Evolutionary conservation across 768 basidiomycete genomes (phyloP).

Genomic region (Russula vinacea): DNA sequence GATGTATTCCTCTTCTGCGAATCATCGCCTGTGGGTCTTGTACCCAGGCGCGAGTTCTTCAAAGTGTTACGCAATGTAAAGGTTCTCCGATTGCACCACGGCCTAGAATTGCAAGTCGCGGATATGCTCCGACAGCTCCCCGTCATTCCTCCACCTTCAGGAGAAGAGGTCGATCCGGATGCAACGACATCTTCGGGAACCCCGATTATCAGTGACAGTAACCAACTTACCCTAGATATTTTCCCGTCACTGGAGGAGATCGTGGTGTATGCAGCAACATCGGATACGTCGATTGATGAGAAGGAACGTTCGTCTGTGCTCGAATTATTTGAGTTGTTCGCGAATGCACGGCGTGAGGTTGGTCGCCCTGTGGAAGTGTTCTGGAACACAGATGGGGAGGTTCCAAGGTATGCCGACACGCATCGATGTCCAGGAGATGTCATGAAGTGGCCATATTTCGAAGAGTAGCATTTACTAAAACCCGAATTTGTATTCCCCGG

Average conservation of each 20-base stretch:
- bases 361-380: neutral
- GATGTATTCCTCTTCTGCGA: too few relatives aligned
- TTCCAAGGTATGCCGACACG: neutral
- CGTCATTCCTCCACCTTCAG: too few relatives aligned
- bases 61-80: neutral
- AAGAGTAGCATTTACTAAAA: too few relatives aligned
- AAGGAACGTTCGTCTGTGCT: neutral
- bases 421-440: too few relatives aligned
- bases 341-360: neutral
- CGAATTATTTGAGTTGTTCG: neutral
- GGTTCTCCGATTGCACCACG: neutral
- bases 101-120: neutral
- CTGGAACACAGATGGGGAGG: neutral
- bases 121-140: neutral
- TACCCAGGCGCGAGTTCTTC: neutral
- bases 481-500: too few relatives aligned
- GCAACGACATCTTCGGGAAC: neutral
- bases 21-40: too few relatives aligned
- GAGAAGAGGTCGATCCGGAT: neutral
- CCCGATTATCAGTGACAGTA: too few relatives aligned
- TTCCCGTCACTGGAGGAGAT: neutral
- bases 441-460: too few relatives aligned
- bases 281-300: neutral
- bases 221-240: neutral
- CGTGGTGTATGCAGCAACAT: neutral